phyloP scores from a whole-genome alignment of 106 monocot genomes.

The Amphibolis antarctica region DNA sequence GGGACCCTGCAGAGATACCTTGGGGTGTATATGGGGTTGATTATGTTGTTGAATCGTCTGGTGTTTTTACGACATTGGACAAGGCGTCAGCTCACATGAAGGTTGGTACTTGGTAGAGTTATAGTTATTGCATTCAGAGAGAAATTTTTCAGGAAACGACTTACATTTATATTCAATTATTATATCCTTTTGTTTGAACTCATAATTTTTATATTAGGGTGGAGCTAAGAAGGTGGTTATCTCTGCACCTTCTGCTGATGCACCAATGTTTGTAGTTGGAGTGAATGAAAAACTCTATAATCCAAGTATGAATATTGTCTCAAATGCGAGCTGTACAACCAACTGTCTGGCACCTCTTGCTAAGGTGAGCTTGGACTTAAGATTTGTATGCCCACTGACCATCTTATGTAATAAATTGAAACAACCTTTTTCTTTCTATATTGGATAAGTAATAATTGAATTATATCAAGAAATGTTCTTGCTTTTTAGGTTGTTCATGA shows the following conservation, averaged over 20 bases:
- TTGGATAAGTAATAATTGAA: no score
- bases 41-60: slow-evolving; percentile 95
- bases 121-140: background rate
- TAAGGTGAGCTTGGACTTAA: slow-evolving; percentile 32
- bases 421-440: no score
- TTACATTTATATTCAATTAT: background rate
- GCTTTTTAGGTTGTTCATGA: slow-evolving; percentile 85
- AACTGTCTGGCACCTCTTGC: slow-evolving; percentile 97
- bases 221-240: slow-evolving; percentile 98
- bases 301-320: slow-evolving; percentile 81
- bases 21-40: slow-evolving; percentile 88
- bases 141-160: background rate
- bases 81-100: slow-evolving; percentile 91
- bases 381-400: background rate
- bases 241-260: slow-evolving; percentile 96
- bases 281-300: slow-evolving; percentile 76
- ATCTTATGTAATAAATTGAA: background rate
- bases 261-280: slow-evolving; percentile 98
- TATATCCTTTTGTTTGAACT: background rate
- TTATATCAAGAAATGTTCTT: background rate
- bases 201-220: slow-evolving; percentile 35
- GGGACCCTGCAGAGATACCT: slow-evolving; percentile 84
- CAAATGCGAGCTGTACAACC: slow-evolving; percentile 96
- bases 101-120: slow-evolving; percentile 36
- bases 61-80: slow-evolving; percentile 79